phyloP scores from a whole-genome alignment of 306 rosid species.

The Sindora glabra region DNA sequence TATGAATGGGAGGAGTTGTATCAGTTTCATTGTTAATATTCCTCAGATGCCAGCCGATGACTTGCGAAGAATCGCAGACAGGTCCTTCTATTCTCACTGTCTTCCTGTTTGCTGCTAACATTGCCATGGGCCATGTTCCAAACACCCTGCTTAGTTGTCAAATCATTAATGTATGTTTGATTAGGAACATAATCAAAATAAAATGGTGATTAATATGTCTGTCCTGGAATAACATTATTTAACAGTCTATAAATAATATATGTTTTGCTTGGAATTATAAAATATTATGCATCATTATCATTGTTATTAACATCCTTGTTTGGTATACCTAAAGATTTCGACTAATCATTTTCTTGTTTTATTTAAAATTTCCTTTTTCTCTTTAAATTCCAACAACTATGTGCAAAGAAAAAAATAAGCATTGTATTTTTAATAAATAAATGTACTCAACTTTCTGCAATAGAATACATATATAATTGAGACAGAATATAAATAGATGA shows the following conservation, averaged over 20 bases:
- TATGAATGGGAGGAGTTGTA: conserved; percentile 51
- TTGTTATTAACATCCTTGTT: neutral
- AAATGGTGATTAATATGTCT: no score
- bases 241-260: no score
- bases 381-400: neutral
- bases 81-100: conserved; percentile 85
- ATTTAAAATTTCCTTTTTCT: neutral
- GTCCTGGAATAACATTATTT: no score
- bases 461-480: no score
- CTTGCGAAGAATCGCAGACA: conserved; percentile 81
- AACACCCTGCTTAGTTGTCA: conserved; percentile 47
- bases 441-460: no score
- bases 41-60: conserved; percentile 83
- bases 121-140: conserved; percentile 91
- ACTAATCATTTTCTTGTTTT: neutral
- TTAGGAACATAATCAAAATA: no score
- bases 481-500: no score
- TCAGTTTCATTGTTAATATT: conserved; percentile 58
- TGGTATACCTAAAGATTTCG: conserved; percentile 8
- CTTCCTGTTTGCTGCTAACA: conserved; percentile 50
- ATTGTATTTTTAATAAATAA: no score
- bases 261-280: no score
- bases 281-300: no score
- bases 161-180: neutral
- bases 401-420: neutral